phyloP scores from a whole-genome alignment of 495 filamentous ascomycete genomes.

The Aspergillus bridgeri region DNA sequence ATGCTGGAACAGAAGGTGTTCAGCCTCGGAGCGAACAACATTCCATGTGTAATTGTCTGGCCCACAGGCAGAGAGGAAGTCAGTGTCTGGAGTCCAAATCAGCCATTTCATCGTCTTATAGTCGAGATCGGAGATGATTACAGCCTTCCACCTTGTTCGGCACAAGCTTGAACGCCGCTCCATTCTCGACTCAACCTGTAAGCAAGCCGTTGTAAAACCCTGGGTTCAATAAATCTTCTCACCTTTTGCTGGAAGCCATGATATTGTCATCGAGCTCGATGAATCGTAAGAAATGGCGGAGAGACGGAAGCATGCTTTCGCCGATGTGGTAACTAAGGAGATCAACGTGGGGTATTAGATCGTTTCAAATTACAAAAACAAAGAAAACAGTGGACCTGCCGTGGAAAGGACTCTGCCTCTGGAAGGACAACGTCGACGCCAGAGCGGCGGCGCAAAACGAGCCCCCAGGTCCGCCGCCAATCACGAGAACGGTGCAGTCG shows the following conservation, averaged over 20 bases:
- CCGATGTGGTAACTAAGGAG: constrained; percentile 6
- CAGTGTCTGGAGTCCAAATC: constrained; percentile 44
- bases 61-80: constrained; percentile 47
- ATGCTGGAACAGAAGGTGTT: constrained; percentile 50
- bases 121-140: too few species aligned
- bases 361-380: too few species aligned
- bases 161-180: constrained; percentile 7
- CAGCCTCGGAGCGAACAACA: constrained; percentile 50
- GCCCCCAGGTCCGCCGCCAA: too few species aligned
- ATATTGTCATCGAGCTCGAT: constrained; percentile 3
- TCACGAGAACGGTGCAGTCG: neutral
- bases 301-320: constrained; percentile 8
- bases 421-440: too few species aligned
- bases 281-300: constrained; percentile 6
- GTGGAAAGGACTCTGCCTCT: too few species aligned
- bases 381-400: too few species aligned
- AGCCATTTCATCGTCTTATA: neutral
- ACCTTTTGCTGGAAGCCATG: constrained; percentile 4
- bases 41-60: constrained; percentile 47
- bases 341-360: too few species aligned
- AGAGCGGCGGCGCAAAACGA: too few species aligned
- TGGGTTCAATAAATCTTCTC: neutral
- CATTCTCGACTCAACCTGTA: neutral
- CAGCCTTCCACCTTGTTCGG: constrained; percentile 4
- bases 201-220: too few species aligned